Conservation (phyloP, 2,329 filamentous ascomycete genomes). For the Albifimbria verrucaria region DNA sequence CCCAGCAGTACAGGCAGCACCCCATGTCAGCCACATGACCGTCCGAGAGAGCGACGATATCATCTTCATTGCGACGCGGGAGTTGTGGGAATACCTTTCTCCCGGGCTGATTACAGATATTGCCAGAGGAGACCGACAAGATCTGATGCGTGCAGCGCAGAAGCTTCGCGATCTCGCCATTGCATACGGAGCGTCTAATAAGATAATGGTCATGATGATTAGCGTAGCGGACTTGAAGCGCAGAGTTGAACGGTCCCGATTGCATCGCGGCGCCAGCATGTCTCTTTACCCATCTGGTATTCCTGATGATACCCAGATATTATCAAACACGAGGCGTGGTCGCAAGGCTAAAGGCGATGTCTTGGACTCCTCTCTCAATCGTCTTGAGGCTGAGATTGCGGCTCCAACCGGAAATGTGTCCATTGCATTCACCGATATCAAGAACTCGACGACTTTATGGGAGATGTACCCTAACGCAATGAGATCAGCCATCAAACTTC, state of each 20-base stretch:
- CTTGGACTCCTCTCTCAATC: conserved; percentile 82
- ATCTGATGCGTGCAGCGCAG: conserved; percentile 92
- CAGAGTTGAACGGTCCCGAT: conserved; percentile 68
- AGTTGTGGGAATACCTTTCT: conserved; percentile 92
- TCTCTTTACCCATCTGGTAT: conserved; percentile 76
- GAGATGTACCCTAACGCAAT: conserved; percentile 93
- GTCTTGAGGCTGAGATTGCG: conserved; percentile 86
- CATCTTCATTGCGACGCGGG: conserved; percentile 83
- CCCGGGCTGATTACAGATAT: conserved; percentile 91
- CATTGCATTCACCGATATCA: conserved; percentile 98
- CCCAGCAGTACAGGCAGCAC: conserved; percentile 88
- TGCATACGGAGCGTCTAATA: conserved; percentile 87
- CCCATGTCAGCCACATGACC: conserved; percentile 73
- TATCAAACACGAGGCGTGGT: conserved; percentile 55
- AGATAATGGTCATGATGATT: conserved; percentile 99
- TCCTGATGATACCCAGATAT: conserved; percentile 65
- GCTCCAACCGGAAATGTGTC: conserved; percentile 87
- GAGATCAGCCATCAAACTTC: conserved; percentile 93
- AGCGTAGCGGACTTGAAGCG: conserved; percentile 89
- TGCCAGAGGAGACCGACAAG: conserved; percentile 77
- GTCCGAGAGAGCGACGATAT: conserved; percentile 90
- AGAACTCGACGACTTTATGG: conserved; percentile 95
- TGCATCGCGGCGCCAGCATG: conserved; percentile 76
- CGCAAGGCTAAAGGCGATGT: conserved; percentile 62
- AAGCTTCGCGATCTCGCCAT: conserved; percentile 94